These are phyloP conservation scores for Thalassiosira ordinaria DNA, from an alignment of 352 stramenopile species.

Conservation along the genomic window DNA sequence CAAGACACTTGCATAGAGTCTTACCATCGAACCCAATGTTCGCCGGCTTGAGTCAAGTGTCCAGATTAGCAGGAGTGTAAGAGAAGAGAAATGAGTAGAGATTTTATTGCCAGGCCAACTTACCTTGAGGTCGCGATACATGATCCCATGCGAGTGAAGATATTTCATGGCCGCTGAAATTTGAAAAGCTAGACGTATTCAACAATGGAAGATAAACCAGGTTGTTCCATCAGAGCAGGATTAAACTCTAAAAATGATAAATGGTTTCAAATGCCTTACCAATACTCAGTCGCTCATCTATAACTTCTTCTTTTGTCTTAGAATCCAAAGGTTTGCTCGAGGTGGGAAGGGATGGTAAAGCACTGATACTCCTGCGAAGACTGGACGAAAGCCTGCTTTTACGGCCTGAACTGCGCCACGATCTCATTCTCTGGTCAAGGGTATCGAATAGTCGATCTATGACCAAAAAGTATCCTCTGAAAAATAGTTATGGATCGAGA, in stretches of 20 bases:
- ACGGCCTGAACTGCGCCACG: conserved; percentile 51
- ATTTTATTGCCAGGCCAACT: too few relatives aligned
- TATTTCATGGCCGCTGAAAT: conserved; percentile 68
- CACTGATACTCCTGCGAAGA: background rate
- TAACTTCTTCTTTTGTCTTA: background rate
- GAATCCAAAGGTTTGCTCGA: background rate
- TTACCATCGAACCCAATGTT: conserved; percentile 44
- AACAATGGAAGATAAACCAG: too few relatives aligned
- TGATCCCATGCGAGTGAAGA: conserved; percentile 47
- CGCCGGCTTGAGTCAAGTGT: conserved; percentile 40
- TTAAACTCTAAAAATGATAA: too few relatives aligned
- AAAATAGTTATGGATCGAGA: too few relatives aligned
- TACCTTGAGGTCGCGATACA: conserved; percentile 72
- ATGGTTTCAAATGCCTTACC: too few relatives aligned
- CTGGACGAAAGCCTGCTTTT: too few relatives aligned
- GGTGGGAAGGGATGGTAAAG: too few relatives aligned
- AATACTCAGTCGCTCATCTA: conserved; percentile 37
- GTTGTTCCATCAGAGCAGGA: too few relatives aligned
- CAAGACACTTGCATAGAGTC: too few relatives aligned
- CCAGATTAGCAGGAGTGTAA: background rate
- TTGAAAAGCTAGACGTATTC: conserved; percentile 74
- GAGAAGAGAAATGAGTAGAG: background rate
- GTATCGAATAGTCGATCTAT: conserved; percentile 75
- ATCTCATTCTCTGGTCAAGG: conserved; percentile 64
- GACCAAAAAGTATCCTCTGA: conserved; percentile 71